A percentile compares a stretch with the other conserved stretches of the same genome.
phyloP scores from a whole-genome alignment of 139 green algal genomes.

The Coccomyxa sp. region DNA sequence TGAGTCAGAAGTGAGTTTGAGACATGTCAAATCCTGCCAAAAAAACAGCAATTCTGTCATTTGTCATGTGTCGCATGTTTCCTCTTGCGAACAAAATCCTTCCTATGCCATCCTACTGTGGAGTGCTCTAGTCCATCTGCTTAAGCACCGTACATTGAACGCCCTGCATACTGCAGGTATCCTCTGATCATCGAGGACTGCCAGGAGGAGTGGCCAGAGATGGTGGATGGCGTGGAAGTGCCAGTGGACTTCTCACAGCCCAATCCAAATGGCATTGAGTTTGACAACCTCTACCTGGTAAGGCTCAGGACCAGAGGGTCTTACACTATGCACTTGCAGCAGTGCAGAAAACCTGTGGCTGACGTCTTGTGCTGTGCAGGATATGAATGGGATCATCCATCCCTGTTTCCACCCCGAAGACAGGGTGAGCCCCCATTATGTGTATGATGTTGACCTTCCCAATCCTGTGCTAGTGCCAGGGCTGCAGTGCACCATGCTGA shows the following conservation, averaged over 20 bases:
- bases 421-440: constrained; percentile 35
- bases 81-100: background rate
- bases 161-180: constrained; percentile 64
- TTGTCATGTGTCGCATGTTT: constrained; percentile 3
- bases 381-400: constrained; percentile 99
- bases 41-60: background rate
- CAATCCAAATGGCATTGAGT: constrained; percentile 97
- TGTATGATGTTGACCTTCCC: no score
- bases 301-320: background rate
- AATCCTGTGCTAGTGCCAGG: no score
- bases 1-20: constrained; percentile 71
- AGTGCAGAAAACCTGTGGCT: background rate
- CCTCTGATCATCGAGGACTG: constrained; percentile 91
- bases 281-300: constrained; percentile 97
- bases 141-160: background rate
- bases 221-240: constrained; percentile 74
- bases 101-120: no score
- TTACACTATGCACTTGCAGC: background rate
- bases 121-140: background rate
- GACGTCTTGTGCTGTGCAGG: constrained; percentile 37
- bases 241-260: constrained; percentile 84
- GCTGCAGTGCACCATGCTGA: no score
- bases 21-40: no score
- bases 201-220: constrained; percentile 74
- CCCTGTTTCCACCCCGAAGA: constrained; percentile 99